Evolutionary conservation across 306 rosid species (phyloP).

Genomic region (Acmispon strigosus): DNA sequence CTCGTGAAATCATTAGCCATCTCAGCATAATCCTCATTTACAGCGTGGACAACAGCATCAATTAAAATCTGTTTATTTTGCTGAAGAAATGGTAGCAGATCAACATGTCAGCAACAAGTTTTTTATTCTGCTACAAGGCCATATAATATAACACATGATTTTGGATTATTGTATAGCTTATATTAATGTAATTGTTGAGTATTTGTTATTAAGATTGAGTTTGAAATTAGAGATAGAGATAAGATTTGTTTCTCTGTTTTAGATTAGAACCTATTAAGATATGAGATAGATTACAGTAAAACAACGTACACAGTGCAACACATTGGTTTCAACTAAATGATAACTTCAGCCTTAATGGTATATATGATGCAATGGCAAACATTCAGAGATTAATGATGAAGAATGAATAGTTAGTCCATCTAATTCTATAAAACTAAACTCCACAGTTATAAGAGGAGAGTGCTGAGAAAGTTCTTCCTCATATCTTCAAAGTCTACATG

Average conservation of each 20-base stretch:
- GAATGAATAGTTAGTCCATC: not conserved
- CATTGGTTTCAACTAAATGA: not conserved
- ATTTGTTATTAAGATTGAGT: too few relatives aligned
- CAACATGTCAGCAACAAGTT: slow-evolving; percentile 3
- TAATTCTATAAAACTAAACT: not conserved
- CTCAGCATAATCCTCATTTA: slow-evolving; percentile 93
- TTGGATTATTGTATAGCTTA: not conserved
- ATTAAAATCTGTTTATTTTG: slow-evolving; percentile 91
- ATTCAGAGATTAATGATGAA: not conserved
- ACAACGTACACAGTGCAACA: not conserved
- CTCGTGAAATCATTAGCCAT: slow-evolving; percentile 99
- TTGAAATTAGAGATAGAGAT: too few relatives aligned
- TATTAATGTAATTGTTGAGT: not conserved
- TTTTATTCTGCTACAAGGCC: slow-evolving; percentile 5
- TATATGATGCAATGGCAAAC: not conserved
- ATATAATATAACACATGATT: not conserved
- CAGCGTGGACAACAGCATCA: slow-evolving; percentile 99
- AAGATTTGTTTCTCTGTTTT: too few relatives aligned
- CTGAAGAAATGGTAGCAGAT: slow-evolving; percentile 46
- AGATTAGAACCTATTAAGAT: too few relatives aligned
- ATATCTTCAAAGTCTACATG: too few relatives aligned
- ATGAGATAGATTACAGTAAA: not conserved
- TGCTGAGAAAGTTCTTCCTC: too few relatives aligned
- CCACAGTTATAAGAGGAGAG: not conserved
- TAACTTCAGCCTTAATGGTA: too few relatives aligned